Base-by-base conservation (phyloP, 2,329 filamentous ascomycete genomes). In the Sordariomycetes sp. region DNA sequence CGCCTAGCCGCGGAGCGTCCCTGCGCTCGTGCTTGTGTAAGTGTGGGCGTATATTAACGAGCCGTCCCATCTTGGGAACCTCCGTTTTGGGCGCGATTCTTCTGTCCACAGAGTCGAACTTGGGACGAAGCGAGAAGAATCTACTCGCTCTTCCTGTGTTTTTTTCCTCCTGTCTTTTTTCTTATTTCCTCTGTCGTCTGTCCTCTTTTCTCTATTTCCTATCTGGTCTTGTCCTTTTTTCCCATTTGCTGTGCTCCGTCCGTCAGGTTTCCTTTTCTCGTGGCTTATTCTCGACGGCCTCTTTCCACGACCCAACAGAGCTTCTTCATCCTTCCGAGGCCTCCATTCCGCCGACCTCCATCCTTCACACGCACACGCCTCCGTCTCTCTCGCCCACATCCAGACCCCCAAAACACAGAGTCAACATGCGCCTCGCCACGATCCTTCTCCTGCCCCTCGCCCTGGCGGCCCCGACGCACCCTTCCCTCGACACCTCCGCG, bases 341-440 rank as follows among this genome's bases (percentile, higher is more conserved):
- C 20, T 22, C 16, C 20, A 14, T 14, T 12, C 16, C 5, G 3
- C 20, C 48, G 10, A 8, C 24, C 18, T 8, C 20, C 18, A 25
- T 25, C 22, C 48, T 51, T 22, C 48, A 12, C 46, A 18, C 22
- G 20, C 16, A 12, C 6, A 25, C n/a, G n/a, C 3, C 22, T 22
- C 2, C 22, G 18, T 22, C 18, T 28, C 10, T 12, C 48, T 24
- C 16, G 24, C 20, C 20, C 20, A 24, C 22, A 6, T 7, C 22
- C 46, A 20, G 11, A 3, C 46, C 46, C 18, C 24, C 48, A 4
- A 51, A 2, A 54, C 2, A 28, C 28, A 11, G 10, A 32, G 14
- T 14, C 53, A 74, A 67, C 55, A 86, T 85, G 82, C 76, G 74
- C 65, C 70, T 72, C 64, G 77, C 77, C 61, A 69, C 74, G 62